Percentiles rank a stretch among this genome's conserved stretches.
Evolutionary conservation across 2,329 filamentous ascomycete species (phyloP).

Genomic region (Eutypa lata): DNA sequence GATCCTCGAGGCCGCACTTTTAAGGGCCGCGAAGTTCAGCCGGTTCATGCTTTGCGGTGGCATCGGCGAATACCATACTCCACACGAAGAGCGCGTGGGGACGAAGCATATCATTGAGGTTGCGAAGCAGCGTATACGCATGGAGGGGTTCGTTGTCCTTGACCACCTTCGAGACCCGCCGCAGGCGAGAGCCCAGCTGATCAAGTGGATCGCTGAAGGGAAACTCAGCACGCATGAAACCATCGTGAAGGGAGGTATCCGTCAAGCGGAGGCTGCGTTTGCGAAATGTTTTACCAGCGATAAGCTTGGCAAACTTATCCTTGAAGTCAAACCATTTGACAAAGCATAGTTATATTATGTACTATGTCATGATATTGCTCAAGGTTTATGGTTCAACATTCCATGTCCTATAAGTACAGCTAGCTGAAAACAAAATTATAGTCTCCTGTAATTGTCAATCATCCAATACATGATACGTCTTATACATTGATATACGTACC

Average conservation of each 20-base stretch:
- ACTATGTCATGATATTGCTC: no score
- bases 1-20: constrained; percentile 63
- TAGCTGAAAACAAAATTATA: no score
- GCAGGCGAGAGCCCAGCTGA: constrained; percentile 56
- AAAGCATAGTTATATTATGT: no score
- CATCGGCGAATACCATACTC: constrained; percentile 65
- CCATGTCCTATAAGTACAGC: no score
- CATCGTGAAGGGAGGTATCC: neutral
- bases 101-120: constrained; percentile 18
- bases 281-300: neutral
- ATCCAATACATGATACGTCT: no score
- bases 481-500: no score
- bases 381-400: no score
- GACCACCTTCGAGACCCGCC: constrained; percentile 59
- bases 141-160: constrained; percentile 69
- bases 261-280: neutral
- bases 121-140: constrained; percentile 44
- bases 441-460: no score
- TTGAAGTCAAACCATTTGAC: neutral
- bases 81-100: constrained; percentile 49
- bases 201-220: constrained; percentile 64
- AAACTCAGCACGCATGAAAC: constrained; percentile 42
- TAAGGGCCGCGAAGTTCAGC: constrained; percentile 57
- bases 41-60: constrained; percentile 67
- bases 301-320: neutral